Evolutionary conservation across 169 alveolate genomes (phyloP), one percentile per base, ranked within the genome.

Genomic region (Eimeria sp.): DNA sequence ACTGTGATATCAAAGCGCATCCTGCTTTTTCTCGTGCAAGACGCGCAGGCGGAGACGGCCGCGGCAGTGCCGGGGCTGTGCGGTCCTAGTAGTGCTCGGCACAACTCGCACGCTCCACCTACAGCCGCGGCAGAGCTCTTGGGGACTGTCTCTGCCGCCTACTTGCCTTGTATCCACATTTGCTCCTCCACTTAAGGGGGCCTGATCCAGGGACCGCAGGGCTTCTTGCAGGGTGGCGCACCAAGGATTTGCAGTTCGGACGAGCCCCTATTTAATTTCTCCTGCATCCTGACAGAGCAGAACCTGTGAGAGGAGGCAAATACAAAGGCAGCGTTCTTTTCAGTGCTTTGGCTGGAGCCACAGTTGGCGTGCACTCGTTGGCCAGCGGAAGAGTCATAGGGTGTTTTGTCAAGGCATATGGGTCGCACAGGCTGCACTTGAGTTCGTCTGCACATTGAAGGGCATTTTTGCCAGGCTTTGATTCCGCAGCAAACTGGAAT

Each of bases 31-130:
- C 54, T 30, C 94, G 94, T 66, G 80, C 64, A 87, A 87, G 66
- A 62, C 27, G 83, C 94, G 82, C 72, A 11, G 80, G 83, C 72
- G 94, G 83, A 83, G 82, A 66, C 40, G 83, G 94, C 94, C 94
- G 94, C 94, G 94, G 94, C 94, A 87, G 94, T 87, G 94, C 71
- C 94, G 56, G 94, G 83, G 94, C 94, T 87, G 94, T 87, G 94
- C 94, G 94, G 68, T 43, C 52, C 40, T 46, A 62, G 94, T 87
- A 76, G 90, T 83, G 94, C 94, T 87, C 66, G 83, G 94, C 94
- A 87, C 94, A 76, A 87, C 94, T 87, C 94, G 94, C 94, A 87
- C 94, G 83, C 83, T 82, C 94, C 94, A 76, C 83, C 94, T 66
- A 62, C 94, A 66, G 94, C 94, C 94, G 94, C 94, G 94, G 83